phyloP scores from a whole-genome alignment of 108 stramenopile genomes.

The Epithemia pelagica region DNA sequence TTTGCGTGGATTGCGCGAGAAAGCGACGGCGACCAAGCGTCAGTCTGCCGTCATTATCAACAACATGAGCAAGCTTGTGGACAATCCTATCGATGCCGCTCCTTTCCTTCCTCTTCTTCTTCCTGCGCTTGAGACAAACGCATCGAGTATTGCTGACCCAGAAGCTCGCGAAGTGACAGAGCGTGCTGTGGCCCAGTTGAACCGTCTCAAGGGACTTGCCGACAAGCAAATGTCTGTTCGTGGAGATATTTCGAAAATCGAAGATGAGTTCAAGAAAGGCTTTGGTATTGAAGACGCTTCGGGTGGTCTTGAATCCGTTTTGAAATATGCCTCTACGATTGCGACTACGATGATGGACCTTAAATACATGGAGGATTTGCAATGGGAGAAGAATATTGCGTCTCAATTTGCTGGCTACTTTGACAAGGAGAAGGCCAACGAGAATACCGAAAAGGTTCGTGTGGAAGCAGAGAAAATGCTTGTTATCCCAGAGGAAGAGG shows the following conservation, averaged over 20 bases:
- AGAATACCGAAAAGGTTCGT: conserved; percentile 75
- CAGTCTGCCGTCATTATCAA: conserved; percentile 98
- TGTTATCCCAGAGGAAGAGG: conserved; percentile 83
- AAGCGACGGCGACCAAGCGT: conserved; percentile 88
- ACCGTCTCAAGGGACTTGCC: conserved; percentile 75
- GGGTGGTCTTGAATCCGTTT: conserved; percentile 41
- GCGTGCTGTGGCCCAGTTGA: conserved; percentile 78
- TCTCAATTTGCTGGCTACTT: conserved; percentile 46
- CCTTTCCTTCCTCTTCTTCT: conserved; percentile 95
- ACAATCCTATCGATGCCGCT: conserved; percentile 91
- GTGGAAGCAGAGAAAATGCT: conserved; percentile 81
- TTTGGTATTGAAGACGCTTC: conserved; percentile 40
- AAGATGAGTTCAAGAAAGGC: conserved; percentile 55
- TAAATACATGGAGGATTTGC: conserved; percentile 83
- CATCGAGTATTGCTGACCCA: conserved; percentile 92
- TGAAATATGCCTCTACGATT: conserved; percentile 64
- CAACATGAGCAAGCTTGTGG: conserved; percentile 98
- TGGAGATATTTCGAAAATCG: conserved; percentile 80
- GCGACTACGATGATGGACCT: conserved; percentile 89
- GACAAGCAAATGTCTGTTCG: conserved; percentile 75
- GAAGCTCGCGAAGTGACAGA: conserved; percentile 89
- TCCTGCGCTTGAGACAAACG: conserved; percentile 90
- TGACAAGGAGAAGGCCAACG: conserved; percentile 55
- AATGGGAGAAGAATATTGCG: conserved; percentile 81
- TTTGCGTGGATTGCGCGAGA: conserved; percentile 92